phyloP scores from a whole-genome alignment of 331 rosid genomes.

The Prunus yedoensis region DNA sequence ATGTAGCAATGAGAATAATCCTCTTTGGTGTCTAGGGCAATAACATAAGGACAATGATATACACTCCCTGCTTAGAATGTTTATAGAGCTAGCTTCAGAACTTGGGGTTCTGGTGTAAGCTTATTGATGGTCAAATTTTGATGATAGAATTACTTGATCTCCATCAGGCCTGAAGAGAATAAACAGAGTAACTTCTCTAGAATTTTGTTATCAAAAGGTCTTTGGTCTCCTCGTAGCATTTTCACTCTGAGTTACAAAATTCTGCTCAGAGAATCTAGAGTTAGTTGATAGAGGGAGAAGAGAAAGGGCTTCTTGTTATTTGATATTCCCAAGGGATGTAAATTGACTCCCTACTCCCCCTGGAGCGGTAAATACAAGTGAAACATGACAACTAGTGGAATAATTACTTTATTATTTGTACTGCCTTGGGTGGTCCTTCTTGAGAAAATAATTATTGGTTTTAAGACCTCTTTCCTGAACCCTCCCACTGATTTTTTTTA shows the following conservation, averaged over 20 bases:
- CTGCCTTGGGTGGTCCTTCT: slow-evolving; percentile 1
- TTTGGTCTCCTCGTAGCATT: neutral
- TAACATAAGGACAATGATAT: neutral
- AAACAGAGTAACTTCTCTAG: neutral
- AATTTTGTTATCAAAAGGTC: neutral
- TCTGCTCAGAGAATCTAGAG: neutral
- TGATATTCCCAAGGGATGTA: neutral
- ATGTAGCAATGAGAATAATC: neutral
- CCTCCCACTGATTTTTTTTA: neutral
- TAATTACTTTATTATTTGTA: neutral
- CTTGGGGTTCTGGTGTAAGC: neutral
- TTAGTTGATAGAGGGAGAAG: neutral
- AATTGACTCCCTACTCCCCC: neutral
- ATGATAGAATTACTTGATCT: neutral
- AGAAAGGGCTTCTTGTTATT: neutral
- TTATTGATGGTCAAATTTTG: neutral
- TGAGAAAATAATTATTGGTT: neutral
- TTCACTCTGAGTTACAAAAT: neutral
- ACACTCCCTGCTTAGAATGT: neutral
- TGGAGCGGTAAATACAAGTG: neutral
- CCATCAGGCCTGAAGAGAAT: neutral
- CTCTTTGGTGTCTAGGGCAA: neutral
- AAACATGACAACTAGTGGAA: neutral
- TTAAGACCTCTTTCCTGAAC: neutral
- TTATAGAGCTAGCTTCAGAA: neutral